Base-by-base conservation (phyloP, 495 filamentous ascomycete genomes). In the Chaetomium tenue region DNA sequence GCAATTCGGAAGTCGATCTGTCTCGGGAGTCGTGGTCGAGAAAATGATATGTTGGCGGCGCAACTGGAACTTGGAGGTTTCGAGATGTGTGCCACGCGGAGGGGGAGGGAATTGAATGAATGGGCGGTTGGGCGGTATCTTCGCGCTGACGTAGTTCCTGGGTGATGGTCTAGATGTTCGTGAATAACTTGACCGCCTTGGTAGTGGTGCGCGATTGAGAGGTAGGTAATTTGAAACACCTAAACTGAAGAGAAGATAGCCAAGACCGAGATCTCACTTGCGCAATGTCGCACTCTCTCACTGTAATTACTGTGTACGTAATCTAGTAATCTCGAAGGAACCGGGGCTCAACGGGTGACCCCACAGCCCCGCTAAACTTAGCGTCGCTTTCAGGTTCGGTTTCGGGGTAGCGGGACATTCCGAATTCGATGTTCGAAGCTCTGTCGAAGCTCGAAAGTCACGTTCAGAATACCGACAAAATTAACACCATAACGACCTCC, bases 341-440 rank as follows among this genome's bases (percentile, higher is more conserved):
- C 50, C 59, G 52, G 46, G 59, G 50, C 30, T 13, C 15, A 23
- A 5, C 20, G 2, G n/a, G 39, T 4, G 12, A 5, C 37, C 18
- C 37, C 50, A 54, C 60, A 12, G 59, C 47, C 47, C 60, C 48
- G 25, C 60, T 28, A 20, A 16, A 37, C 33, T 12, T 7, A 37
- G 2, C 59, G 25, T 40, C 33, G 13, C 8, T 3, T 30, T 12
- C 28, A 30, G 6, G 28, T 6, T 50, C 50, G 37, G 9, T 42
- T 30, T 33, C 26, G 3, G 7, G 11, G 15, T 5, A 37, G 28
- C 59, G 59, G 59, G 42, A 61, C 22, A 52, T 52, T 13, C 59
- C 60, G 60, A 52, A 46, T 26, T 61, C 50, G 30, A 61, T 23
- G 30, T 7, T 52, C 48, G 47, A 39, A 51, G 44, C 58, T 60